Conservation (phyloP, 1,284 basidiomycete genomes). For the Boletus subluridellus region DNA sequence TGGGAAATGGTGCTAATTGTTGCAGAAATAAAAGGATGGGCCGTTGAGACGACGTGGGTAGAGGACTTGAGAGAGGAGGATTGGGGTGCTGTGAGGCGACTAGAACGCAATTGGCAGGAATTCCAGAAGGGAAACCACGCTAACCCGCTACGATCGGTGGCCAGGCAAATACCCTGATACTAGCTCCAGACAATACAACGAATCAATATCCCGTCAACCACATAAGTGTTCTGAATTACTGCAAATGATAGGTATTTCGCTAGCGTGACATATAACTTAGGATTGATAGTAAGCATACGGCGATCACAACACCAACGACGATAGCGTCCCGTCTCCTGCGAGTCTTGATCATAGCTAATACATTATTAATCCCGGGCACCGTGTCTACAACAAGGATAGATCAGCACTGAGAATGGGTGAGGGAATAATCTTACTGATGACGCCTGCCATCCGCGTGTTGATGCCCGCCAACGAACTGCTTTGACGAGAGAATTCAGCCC, state of each 20-base stretch:
- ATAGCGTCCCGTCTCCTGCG: conserved; percentile 86
- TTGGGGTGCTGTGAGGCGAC: conserved; percentile 61
- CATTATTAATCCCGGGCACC: conserved; percentile 90
- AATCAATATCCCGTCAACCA: background rate
- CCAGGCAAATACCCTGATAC: background rate
- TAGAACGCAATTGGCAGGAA: conserved; percentile 64
- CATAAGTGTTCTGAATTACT: conserved; percentile 3
- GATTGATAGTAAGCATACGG: conserved; percentile 76
- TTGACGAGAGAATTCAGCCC: conserved; percentile 91
- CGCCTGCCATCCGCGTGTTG: conserved; percentile 78
- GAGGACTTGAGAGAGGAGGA: conserved; percentile 37
- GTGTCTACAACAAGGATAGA: conserved; percentile 49
- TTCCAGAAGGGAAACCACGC: conserved; percentile 52
- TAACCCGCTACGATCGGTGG: background rate
- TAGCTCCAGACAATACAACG: background rate
- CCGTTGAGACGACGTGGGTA: conserved; percentile 57
- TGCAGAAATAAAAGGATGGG: conserved; percentile 64
- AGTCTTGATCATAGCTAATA: conserved; percentile 90
- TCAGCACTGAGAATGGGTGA: background rate
- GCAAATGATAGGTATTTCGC: conserved; percentile 7
- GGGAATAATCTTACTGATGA: conserved; percentile 60
- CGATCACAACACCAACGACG: conserved; percentile 85
- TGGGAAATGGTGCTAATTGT: conserved; percentile 66
- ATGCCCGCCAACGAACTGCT: conserved; percentile 71
- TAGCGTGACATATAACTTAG: conserved; percentile 71